These are phyloP conservation scores for Dittrichia graveolens DNA, from an alignment of 129 eudicot genomes.

Conservation along the genomic window DNA sequence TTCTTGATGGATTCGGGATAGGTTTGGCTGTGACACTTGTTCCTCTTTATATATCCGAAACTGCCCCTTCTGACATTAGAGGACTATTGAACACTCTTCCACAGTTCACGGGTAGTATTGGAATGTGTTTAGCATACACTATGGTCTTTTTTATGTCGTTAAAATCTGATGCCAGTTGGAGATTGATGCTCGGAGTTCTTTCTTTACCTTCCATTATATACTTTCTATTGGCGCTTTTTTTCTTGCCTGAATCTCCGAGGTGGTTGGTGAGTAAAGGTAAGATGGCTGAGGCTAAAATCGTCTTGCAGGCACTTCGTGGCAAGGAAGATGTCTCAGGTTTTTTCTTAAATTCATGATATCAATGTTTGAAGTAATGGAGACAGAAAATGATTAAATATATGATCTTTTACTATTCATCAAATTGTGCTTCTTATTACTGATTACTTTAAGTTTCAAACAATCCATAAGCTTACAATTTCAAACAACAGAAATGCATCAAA, in stretches of 20 bases:
- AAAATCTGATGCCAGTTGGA: slow-evolving; percentile 69
- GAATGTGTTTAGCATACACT: slow-evolving; percentile 90
- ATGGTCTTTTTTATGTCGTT: slow-evolving; percentile 93
- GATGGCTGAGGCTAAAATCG: slow-evolving; percentile 80
- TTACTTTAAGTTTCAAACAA: too few relatives aligned
- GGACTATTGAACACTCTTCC: slow-evolving; percentile 88
- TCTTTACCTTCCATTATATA: slow-evolving; percentile 76
- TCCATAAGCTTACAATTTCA: too few relatives aligned
- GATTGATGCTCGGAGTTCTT: slow-evolving; percentile 92
- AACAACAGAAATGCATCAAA: too few relatives aligned
- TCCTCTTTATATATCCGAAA: slow-evolving; percentile 94
- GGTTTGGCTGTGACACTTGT: slow-evolving; percentile 95
- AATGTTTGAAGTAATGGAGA: background rate
- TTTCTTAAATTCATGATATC: slow-evolving; percentile 16
- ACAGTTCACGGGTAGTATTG: slow-evolving; percentile 85
- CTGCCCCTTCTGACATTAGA: slow-evolving; percentile 94
- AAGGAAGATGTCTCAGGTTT: slow-evolving; percentile 94
- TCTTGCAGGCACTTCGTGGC: slow-evolving; percentile 77
- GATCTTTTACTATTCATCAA: too few relatives aligned
- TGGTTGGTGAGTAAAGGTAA: slow-evolving; percentile 98
- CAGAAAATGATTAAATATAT: too few relatives aligned
- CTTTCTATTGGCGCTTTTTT: slow-evolving; percentile 57
- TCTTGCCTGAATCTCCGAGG: slow-evolving; percentile 94
- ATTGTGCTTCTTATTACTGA: too few relatives aligned
- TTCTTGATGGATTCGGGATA: slow-evolving; percentile 91